Evolutionary conservation across 2,329 filamentous ascomycete species (phyloP), one percentile per base, ranked within the genome.

Genomic region (Colletotrichum lentis): DNA sequence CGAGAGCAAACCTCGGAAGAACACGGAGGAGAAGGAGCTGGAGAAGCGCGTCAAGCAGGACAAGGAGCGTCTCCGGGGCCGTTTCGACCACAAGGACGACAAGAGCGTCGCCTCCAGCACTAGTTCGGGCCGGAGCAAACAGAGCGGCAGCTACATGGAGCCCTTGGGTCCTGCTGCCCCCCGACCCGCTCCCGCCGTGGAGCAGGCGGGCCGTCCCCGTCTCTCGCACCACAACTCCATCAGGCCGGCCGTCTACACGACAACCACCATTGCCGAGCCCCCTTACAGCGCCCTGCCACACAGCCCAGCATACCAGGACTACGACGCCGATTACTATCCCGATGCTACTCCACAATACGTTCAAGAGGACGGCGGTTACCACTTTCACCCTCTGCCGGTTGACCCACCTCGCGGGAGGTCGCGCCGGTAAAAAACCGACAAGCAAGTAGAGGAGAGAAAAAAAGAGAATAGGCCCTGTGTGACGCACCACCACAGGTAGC

Each of bases 11-110:
- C 71, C 67, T 12, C 62, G 66, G 18, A 75, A 75, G 68, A 73
- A 76, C 52, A 68, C 70, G 24, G 57, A 57, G 20, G 66, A 65
- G 20, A 71, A 70, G 24, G 59, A 60, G 52, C 69, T 62, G 18
- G 74, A 75, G 41, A 64, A 55, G 54, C 66, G 57, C n/a, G 71
- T 73, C 64, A 74, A 75, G 63, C 74, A 73, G 37, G 76, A 77
- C 59, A 78, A 78, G 71, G 77, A 78, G 54, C 78, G 79, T 18
- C 74, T 81, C 60, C 76, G 76, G 37, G 74, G 74, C 62, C 77
- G 79, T 35, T 80, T 81, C 69, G 79, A 79, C 39, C 58, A 46
- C 46, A 71, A 72, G 60, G 57, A 67, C 52, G 76, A 79, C 61
- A 73, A 73, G 52, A 77, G 77, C 22, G 39, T 65, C 73, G 55